Evolutionary conservation across 331 rosid species (phyloP).

Genomic region (Telfairia occidentalis): DNA sequence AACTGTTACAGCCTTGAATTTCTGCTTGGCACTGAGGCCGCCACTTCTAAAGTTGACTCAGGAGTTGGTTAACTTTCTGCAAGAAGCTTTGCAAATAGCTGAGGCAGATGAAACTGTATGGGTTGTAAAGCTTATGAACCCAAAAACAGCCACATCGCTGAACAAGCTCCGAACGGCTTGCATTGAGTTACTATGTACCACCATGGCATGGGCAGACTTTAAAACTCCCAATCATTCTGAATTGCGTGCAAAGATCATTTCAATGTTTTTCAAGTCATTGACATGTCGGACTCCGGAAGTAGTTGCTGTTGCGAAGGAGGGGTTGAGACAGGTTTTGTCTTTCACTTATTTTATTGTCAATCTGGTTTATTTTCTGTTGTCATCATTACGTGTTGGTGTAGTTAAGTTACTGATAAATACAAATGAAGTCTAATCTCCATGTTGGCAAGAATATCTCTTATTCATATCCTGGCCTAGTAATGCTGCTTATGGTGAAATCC

Average conservation of each 20-base stretch:
- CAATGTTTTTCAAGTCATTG: slow-evolving; percentile 94
- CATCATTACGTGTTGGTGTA: slow-evolving; percentile 6
- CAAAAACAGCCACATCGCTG: slow-evolving; percentile 79
- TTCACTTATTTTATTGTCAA: slow-evolving; percentile 7
- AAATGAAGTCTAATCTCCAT: neutral
- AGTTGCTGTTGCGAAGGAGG: slow-evolving; percentile 99
- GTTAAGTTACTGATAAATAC: neutral
- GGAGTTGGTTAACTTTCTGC: slow-evolving; percentile 85
- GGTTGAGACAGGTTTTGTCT: slow-evolving; percentile 71
- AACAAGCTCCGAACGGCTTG: slow-evolving; percentile 92
- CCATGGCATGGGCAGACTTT: slow-evolving; percentile 99
- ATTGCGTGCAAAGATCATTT: slow-evolving; percentile 84
- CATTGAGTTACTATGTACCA: slow-evolving; percentile 91
- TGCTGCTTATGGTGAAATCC: neutral
- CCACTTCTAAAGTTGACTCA: slow-evolving; percentile 96
- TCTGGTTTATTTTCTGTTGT: neutral
- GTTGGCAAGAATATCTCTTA: neutral
- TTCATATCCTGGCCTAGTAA: neutral
- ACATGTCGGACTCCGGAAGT: slow-evolving; percentile 95
- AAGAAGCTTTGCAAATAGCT: slow-evolving; percentile 94
- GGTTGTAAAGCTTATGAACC: slow-evolving; percentile 85
- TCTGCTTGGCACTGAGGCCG: slow-evolving; percentile 93
- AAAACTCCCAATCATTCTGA: slow-evolving; percentile 88
- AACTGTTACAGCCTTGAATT: slow-evolving; percentile 88
- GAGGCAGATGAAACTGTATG: slow-evolving; percentile 94